A percentile compares a stretch with the other conserved stretches of the same genome.
Evolutionary conservation across 768 basidiomycete genomes (phyloP).

Genomic region (Cyclocybe cylindracea): DNA sequence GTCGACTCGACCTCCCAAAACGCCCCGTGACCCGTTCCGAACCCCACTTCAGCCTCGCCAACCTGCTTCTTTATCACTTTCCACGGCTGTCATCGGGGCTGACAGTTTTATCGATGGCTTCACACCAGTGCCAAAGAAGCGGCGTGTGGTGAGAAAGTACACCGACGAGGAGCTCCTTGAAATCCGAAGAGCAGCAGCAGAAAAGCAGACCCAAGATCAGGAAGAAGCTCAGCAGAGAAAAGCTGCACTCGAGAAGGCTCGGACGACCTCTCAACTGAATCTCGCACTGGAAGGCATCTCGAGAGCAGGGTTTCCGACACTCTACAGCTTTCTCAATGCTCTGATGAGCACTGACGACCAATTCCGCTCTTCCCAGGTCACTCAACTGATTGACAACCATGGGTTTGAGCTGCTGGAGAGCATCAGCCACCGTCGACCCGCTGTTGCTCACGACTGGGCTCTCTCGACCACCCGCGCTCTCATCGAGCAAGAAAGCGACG

Average conservation of each 20-base stretch:
- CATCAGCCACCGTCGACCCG: slow-evolving; percentile 1
- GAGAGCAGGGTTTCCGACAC: not conserved
- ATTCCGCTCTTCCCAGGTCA: slow-evolving; percentile 6
- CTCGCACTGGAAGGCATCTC: not conserved
- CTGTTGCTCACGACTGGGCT: slow-evolving; percentile 5
- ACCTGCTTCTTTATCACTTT: no score
- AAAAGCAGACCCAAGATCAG: not conserved
- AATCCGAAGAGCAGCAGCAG: not conserved
- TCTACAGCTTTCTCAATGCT: slow-evolving; percentile 2
- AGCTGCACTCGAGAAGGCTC: not conserved
- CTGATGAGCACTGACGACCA: slow-evolving; percentile 7
- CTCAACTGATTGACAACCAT: slow-evolving; percentile 6
- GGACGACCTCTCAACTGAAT: not conserved
- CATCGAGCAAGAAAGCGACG: not conserved
- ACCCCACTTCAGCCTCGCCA: not conserved
- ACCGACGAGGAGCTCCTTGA: not conserved
- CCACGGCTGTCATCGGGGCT: not conserved
- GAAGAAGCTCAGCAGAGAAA: not conserved
- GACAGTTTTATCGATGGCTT: not conserved
- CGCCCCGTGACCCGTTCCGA: not conserved
- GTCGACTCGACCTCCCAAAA: not conserved
- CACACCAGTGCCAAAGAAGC: slow-evolving; percentile 1
- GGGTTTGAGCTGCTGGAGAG: not conserved
- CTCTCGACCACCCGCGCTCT: slow-evolving; percentile 3
- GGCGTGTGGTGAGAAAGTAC: not conserved